phyloP scores from a whole-genome alignment of 2,329 filamentous ascomycete genomes.

The Didymella keratinophila region DNA sequence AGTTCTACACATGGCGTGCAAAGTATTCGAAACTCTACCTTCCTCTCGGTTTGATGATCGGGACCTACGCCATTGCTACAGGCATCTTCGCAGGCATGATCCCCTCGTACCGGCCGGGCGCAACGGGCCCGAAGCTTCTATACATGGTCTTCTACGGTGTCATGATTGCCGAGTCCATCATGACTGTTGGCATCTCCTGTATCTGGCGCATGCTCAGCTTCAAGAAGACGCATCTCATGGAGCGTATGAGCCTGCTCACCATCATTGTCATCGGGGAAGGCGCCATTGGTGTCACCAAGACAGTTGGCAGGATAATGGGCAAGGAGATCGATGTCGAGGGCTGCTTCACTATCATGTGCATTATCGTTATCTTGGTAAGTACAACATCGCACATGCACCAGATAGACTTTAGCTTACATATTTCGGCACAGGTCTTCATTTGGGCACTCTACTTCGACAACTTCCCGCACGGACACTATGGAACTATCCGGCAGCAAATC shows the following conservation, averaged over 20 bases:
- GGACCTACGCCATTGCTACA: constrained; percentile 38
- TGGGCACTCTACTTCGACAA: constrained; percentile 71
- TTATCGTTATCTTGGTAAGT: constrained; percentile 47
- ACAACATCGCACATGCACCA: background rate
- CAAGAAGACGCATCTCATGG: constrained; percentile 68
- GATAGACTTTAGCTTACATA: background rate
- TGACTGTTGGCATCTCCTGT: constrained; percentile 63
- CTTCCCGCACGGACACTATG: constrained; percentile 59
- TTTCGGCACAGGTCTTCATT: constrained; percentile 57
- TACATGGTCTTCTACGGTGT: constrained; percentile 53
- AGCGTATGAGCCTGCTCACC: constrained; percentile 69
- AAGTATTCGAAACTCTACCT: constrained; percentile 46
- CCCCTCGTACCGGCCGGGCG: constrained; percentile 39
- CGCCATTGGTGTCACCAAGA: constrained; percentile 67
- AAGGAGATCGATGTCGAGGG: constrained; percentile 48
- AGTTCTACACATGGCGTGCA: constrained; percentile 43
- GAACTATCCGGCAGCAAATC: constrained; percentile 65
- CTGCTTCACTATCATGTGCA: constrained; percentile 48
- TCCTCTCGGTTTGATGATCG: constrained; percentile 43
- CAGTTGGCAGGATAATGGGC: constrained; percentile 55
- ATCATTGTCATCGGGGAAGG: constrained; percentile 73
- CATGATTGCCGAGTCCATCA: constrained; percentile 61
- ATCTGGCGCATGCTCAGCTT: constrained; percentile 66
- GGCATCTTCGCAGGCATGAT: constrained; percentile 47
- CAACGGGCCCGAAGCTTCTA: constrained; percentile 27